A percentile compares a stretch with the other conserved stretches of the same genome.
These are phyloP conservation scores for Ogataea nonfermentans DNA, from an alignment of 805 yeast genomes.

Conservation along the genomic window DNA sequence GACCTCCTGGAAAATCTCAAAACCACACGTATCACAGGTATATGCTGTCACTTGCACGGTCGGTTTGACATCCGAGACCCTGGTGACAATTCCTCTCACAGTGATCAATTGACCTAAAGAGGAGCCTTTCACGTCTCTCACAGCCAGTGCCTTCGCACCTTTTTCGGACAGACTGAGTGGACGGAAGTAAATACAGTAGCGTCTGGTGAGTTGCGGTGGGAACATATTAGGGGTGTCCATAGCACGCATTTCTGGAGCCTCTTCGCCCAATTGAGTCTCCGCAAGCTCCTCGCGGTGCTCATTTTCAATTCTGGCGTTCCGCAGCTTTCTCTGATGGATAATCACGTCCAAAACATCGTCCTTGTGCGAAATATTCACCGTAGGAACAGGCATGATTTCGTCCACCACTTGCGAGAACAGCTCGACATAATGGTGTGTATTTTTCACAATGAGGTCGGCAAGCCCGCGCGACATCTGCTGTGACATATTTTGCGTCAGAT, in stretches of 20 bases:
- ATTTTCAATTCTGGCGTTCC: conserved; percentile 70
- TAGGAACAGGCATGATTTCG: conserved; percentile 82
- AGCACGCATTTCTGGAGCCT: conserved; percentile 14
- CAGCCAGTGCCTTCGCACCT: conserved; percentile 66
- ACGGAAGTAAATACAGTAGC: conserved; percentile 83
- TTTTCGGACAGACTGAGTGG: conserved; percentile 55
- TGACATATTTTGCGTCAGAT: conserved; percentile 16
- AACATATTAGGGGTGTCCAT: conserved; percentile 52
- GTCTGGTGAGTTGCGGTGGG: conserved; percentile 82
- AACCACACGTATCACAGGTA: conserved; percentile 97
- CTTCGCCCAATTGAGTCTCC: conserved; percentile 37
- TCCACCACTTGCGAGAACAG: conserved; percentile 75
- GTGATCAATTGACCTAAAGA: conserved; percentile 86
- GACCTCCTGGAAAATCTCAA: conserved; percentile 95
- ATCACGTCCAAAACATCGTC: conserved; percentile 94
- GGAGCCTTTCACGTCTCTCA: conserved; percentile 83
- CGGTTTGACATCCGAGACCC: conserved; percentile 96
- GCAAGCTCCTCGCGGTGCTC: conserved; percentile 64
- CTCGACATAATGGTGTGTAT: conserved; percentile 78
- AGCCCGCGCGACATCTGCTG: conserved; percentile 32
- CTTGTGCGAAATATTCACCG: conserved; percentile 69
- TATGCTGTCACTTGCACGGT: conserved; percentile 87
- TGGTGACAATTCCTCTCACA: conserved; percentile 88
- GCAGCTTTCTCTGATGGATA: conserved; percentile 80
- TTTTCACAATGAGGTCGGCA: conserved; percentile 60